These are phyloP conservation scores for Asterophora parasitica DNA, from an alignment of 768 basidiomycete genomes.

Conservation along the genomic window DNA sequence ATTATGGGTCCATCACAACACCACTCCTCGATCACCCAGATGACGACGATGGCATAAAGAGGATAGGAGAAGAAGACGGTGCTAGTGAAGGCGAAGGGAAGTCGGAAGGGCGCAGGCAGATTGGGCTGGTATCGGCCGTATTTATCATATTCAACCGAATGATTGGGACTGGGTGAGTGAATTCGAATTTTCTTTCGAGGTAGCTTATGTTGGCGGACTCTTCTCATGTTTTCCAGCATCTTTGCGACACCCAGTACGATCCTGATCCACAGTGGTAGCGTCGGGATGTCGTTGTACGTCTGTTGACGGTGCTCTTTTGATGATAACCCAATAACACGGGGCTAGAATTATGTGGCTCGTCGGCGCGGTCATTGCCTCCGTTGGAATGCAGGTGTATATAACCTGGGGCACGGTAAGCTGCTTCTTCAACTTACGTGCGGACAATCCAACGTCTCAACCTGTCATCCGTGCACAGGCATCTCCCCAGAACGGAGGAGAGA, in stretches of 20 bases:
- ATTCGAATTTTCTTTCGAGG: background rate
- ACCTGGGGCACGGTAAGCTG: conserved; percentile 33
- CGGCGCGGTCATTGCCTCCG: conserved; percentile 34
- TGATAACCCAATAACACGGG: background rate
- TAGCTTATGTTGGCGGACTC: background rate
- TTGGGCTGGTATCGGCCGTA: conserved; percentile 30
- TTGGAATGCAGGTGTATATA: conserved; percentile 38
- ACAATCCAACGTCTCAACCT: background rate
- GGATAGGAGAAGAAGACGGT: background rate
- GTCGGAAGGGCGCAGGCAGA: conserved; percentile 10
- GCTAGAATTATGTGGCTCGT: conserved; percentile 38
- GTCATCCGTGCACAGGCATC: conserved; percentile 33
- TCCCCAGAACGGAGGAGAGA: conserved; percentile 66
- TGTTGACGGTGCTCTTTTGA: background rate
- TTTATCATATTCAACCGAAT: conserved; percentile 42
- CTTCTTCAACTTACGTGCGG: background rate
- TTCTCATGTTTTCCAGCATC: conserved; percentile 17
- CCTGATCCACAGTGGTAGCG: conserved; percentile 33
- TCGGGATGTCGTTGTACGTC: conserved; percentile 34
- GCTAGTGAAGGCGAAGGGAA: conserved; percentile 3
- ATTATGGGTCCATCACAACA: conserved; percentile 7
- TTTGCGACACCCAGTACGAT: conserved; percentile 41
- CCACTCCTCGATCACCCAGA: conserved; percentile 1
- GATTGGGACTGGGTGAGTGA: conserved; percentile 36
- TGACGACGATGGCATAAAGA: background rate